A percentile compares a stretch with the other conserved stretches of the same genome.
Evolutionary conservation across 2,329 filamentous ascomycete species (phyloP).

Genomic region (Metarhizium sp.): DNA sequence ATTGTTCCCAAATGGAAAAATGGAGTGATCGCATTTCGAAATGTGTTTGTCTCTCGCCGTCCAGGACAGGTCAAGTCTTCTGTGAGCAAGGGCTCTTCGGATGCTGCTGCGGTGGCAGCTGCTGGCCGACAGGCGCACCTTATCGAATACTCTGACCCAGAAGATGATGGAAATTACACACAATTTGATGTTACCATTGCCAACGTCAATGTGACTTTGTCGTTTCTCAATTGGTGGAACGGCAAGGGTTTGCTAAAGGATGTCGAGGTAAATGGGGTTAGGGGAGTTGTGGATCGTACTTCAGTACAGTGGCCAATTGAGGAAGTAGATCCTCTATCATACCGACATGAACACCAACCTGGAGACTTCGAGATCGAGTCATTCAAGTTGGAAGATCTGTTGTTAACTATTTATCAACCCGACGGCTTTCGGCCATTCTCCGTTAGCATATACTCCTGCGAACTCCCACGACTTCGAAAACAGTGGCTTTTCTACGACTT

Average conservation of each 20-base stretch:
- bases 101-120: constrained; percentile 76
- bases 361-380: constrained; percentile 96
- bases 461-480: constrained; percentile 84
- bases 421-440: constrained; percentile 87
- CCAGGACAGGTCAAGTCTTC: constrained; percentile 74
- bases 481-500: constrained; percentile 99
- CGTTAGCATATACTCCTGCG: constrained; percentile 91
- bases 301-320: constrained; percentile 60
- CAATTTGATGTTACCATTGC: constrained; percentile 95
- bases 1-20: constrained; percentile 95
- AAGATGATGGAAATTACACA: constrained; percentile 91
- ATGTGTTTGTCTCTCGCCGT: constrained; percentile 87
- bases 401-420: constrained; percentile 88
- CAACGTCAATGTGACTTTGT: constrained; percentile 91
- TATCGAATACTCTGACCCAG: constrained; percentile 23
- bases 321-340: constrained; percentile 71
- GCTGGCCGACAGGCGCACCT: constrained; percentile 49
- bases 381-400: constrained; percentile 90
- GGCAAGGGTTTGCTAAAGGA: constrained; percentile 85
- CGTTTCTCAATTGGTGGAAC: constrained; percentile 99
- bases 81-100: constrained; percentile 87
- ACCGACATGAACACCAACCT: constrained; percentile 76
- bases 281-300: constrained; percentile 86
- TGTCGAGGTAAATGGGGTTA: constrained; percentile 87
- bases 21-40: constrained; percentile 91